Base-by-base conservation (phyloP, 768 basidiomycete species). In the Xerocomus potaroensis region DNA sequence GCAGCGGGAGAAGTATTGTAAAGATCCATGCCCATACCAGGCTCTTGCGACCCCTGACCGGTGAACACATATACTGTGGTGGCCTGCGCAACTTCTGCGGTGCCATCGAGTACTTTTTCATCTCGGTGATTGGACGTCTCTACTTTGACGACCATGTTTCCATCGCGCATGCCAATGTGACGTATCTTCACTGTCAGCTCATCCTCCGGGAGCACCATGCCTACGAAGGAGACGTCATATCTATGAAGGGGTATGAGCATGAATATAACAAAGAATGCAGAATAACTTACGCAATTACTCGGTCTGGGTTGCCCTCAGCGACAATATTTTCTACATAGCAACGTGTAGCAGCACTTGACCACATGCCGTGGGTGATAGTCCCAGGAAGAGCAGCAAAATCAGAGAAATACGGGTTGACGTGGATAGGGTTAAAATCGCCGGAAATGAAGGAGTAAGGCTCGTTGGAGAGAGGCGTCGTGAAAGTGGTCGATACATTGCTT, bases 11-110 rank as follows among this genome's bases (percentile, higher is more conserved):
- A 97, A 54, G 68, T 79, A 63, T 81, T 87, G 77, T 97, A 99
- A 2, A 99, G 79, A 55, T 97, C 94, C 93, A 99, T 98, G 16
- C 96, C 96, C 96, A 99, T 98, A 16, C 95, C 92, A 37, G 85
- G 84, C 68, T 98, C 95, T 65, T 98, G 95, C 6, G 94, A 97
- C 45, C 95, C 95, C 65, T 98, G 95, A 24, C 95, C 95, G 32
- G 95, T 98, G 76, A 98, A 98, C 56, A 96, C 92, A 56, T 97
- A 98, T 27, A 90, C 91, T 5, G 93, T 95, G 15, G 80, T 77
- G 2, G 94, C 84, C 65, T 99, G 96, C 3, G 83, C 82, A 50
- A 98, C 92, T 66, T 98, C 92, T 3, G 94, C 91, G 12, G 88
- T 80, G 30, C 96, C 96, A 53, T 86, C 81, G 26, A 99, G 74